These are phyloP conservation scores for Maudiozyma serrabonitensis DNA, from an alignment of 805 yeast species.

Conservation along the genomic window DNA sequence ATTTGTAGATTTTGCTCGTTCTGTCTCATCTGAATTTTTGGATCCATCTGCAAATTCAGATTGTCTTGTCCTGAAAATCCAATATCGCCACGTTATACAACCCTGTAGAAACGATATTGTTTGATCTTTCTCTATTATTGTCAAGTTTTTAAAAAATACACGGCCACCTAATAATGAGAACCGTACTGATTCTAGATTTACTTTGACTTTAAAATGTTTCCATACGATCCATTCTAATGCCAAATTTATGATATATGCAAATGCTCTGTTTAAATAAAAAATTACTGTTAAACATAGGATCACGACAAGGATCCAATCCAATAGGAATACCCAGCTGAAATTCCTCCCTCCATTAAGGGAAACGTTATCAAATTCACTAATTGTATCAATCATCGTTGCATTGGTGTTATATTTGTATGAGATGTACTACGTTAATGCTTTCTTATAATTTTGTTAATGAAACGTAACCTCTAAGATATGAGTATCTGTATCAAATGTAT, in stretches of 20 bases:
- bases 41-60: conserved; percentile 12
- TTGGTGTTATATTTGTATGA: background rate
- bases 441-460: no score
- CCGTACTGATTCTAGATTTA: conserved; percentile 65
- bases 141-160: conserved; percentile 63
- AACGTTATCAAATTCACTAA: conserved; percentile 24
- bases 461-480: no score
- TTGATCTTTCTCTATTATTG: conserved; percentile 63
- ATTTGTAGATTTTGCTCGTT: conserved; percentile 27
- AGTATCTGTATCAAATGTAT: no score
- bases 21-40: conserved; percentile 10
- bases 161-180: conserved; percentile 78
- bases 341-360: conserved; percentile 24
- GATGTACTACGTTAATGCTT: no score
- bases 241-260: conserved; percentile 51
- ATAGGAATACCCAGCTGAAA: conserved; percentile 67
- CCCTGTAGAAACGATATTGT: conserved; percentile 64
- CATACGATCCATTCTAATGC: conserved; percentile 49
- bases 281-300: conserved; percentile 52
- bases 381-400: conserved; percentile 16
- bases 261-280: conserved; percentile 66
- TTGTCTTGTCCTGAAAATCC: conserved; percentile 46
- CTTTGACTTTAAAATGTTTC: conserved; percentile 46
- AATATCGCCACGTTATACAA: conserved; percentile 81
- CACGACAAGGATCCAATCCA: conserved; percentile 69